phyloP scores from a whole-genome alignment of 2,329 filamentous ascomycete genomes.

The Fusarium sublunatum region DNA sequence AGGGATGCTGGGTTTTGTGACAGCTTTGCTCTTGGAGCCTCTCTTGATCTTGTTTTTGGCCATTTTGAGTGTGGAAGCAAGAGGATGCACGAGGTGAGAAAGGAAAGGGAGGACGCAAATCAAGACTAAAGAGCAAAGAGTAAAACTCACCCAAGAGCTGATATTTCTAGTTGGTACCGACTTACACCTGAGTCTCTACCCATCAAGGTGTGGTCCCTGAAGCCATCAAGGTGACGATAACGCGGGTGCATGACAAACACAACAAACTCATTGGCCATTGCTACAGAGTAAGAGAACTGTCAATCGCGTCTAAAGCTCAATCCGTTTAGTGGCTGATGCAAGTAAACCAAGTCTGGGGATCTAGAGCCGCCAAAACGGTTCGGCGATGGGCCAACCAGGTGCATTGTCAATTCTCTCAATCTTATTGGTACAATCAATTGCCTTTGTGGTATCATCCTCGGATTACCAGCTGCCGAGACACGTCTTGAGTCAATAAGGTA shows the following conservation, averaged over 20 bases:
- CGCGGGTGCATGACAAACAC: conserved; percentile 26
- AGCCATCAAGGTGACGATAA: conserved; percentile 39
- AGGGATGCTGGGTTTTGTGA: conserved; percentile 27
- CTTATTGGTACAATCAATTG: background rate
- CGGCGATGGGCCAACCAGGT: background rate
- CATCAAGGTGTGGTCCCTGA: conserved; percentile 34
- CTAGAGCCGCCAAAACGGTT: conserved; percentile 21
- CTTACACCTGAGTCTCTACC: conserved; percentile 17
- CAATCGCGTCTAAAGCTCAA: background rate
- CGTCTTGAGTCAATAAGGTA: no score
- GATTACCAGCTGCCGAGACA: background rate
- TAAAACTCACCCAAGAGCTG: background rate
- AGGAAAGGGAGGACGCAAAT: no score
- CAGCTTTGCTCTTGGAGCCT: conserved; percentile 21
- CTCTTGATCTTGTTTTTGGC: conserved; percentile 30
- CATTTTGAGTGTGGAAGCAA: conserved; percentile 23
- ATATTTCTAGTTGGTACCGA: conserved; percentile 17
- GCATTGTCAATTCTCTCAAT: conserved; percentile 8
- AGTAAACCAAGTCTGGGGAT: background rate
- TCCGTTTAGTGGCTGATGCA: conserved; percentile 1
- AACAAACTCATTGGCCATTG: conserved; percentile 16
- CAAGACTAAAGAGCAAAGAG: background rate
- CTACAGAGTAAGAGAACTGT: background rate
- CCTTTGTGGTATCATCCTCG: background rate
- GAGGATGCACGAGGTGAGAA: no score